phyloP scores from a whole-genome alignment of 2,329 filamentous ascomycete genomes.

The Cordyceps tenuipes region DNA sequence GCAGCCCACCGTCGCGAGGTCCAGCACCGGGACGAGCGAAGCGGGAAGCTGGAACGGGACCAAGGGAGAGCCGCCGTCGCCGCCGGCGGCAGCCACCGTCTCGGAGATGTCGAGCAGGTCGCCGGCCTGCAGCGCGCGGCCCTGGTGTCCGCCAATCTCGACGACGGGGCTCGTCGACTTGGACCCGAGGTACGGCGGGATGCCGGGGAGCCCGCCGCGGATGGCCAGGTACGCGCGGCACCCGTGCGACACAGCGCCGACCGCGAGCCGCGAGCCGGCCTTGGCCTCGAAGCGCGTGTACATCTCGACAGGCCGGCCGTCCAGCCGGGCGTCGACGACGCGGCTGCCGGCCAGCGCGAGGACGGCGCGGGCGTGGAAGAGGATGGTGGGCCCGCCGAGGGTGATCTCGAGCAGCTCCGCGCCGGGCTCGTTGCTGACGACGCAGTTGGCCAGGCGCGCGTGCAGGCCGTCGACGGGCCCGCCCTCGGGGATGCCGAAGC shows the following conservation, averaged over 20 bases:
- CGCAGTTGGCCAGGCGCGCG: slow-evolving; percentile 48
- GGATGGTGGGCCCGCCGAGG: slow-evolving; percentile 48
- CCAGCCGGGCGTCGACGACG: slow-evolving; percentile 43
- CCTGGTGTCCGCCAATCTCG: slow-evolving; percentile 52
- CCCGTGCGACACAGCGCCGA: slow-evolving; percentile 45
- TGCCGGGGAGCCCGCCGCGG: slow-evolving; percentile 28
- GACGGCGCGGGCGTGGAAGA: slow-evolving; percentile 44
- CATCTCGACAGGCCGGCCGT: slow-evolving; percentile 41
- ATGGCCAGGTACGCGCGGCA: slow-evolving; percentile 52
- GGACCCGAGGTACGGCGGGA: slow-evolving; percentile 49
- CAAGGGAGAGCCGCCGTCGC: too few species aligned
- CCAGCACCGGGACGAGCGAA: slow-evolving; percentile 10
- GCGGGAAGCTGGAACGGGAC: slow-evolving; percentile 7
- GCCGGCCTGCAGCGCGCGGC: slow-evolving; percentile 43
- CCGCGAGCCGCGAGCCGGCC: slow-evolving; percentile 37
- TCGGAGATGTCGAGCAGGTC: slow-evolving; percentile 39
- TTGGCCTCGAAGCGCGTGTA: slow-evolving; percentile 45
- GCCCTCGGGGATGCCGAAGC: slow-evolving; percentile 49
- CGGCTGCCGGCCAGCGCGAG: slow-evolving; percentile 49
- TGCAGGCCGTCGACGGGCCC: slow-evolving; percentile 56
- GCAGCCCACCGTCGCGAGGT: slow-evolving; percentile 17
- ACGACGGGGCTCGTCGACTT: slow-evolving; percentile 52
- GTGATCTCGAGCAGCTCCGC: slow-evolving; percentile 53
- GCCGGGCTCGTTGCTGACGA: slow-evolving; percentile 46
- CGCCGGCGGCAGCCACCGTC: background rate